These are phyloP conservation scores for Trichocomaceae sp. DNA, from an alignment of 2,329 filamentous ascomycete species.

Conservation along the genomic window DNA sequence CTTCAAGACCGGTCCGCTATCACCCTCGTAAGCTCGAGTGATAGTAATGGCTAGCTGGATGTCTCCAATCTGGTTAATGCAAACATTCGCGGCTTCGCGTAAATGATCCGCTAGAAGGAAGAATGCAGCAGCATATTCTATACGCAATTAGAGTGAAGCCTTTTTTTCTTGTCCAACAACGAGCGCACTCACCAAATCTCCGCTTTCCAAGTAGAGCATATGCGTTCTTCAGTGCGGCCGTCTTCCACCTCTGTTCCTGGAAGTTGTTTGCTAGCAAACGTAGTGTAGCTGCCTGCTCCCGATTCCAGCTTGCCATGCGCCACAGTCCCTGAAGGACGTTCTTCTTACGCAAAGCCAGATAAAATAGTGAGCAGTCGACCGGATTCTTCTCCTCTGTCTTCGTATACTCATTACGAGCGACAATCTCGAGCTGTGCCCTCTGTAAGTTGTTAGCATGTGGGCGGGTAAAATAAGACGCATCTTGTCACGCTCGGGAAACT, in stretches of 20 bases:
- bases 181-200: slow-evolving; percentile 61
- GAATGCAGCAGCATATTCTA: slow-evolving; percentile 90
- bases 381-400: slow-evolving; percentile 82
- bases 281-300: slow-evolving; percentile 74
- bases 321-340: slow-evolving; percentile 82
- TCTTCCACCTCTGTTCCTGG: slow-evolving; percentile 76
- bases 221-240: slow-evolving; percentile 87
- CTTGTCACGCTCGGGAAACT: slow-evolving; percentile 23
- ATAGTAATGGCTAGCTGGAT: slow-evolving; percentile 85
- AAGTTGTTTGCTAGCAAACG: slow-evolving; percentile 87
- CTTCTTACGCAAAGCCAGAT: slow-evolving; percentile 87
- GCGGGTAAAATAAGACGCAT: neutral
- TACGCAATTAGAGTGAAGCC: slow-evolving; percentile 1
- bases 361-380: slow-evolving; percentile 83
- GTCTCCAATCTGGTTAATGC: slow-evolving; percentile 80
- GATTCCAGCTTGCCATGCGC: slow-evolving; percentile 88
- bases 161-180: neutral
- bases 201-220: slow-evolving; percentile 89
- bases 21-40: slow-evolving; percentile 79
- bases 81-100: slow-evolving; percentile 77
- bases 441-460: slow-evolving; percentile 25
- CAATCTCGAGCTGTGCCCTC: slow-evolving; percentile 75
- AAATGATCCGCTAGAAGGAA: slow-evolving; percentile 85
- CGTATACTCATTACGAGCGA: slow-evolving; percentile 90
- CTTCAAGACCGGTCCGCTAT: slow-evolving; percentile 65